Conservation (phyloP, 768 basidiomycete genomes). For the Boletus rubroflammeus region DNA sequence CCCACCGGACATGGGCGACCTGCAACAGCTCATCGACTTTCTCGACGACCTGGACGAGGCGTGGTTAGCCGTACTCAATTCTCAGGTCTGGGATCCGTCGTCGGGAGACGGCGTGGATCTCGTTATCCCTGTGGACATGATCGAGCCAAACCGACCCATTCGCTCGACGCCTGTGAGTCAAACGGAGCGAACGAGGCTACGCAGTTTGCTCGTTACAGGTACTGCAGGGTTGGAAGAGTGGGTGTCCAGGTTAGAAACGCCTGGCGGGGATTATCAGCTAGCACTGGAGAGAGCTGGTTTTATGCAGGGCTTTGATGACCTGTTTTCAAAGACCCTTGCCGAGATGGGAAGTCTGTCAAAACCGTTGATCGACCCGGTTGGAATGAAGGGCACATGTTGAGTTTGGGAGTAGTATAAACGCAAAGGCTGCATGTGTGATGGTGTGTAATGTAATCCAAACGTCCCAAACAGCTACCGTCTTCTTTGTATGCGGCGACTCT, state of each 20-base stretch:
- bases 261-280: conserved; percentile 27
- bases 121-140: conserved; percentile 37
- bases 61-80: conserved; percentile 63
- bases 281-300: conserved; percentile 51
- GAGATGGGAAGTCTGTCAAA: conserved; percentile 49
- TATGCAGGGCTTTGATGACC: conserved; percentile 58
- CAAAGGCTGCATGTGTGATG: not conserved
- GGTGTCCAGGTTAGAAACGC: conserved; percentile 39
- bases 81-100: conserved; percentile 63
- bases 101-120: conserved; percentile 40
- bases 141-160: conserved; percentile 23
- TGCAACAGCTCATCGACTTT: conserved; percentile 60
- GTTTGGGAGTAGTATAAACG: not conserved
- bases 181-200: conserved; percentile 69
- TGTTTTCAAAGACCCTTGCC: conserved; percentile 60
- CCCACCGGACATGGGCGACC: conserved; percentile 37
- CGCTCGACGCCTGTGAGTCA: conserved; percentile 54
- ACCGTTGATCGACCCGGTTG: conserved; percentile 18
- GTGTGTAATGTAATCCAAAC: conserved; percentile 1
- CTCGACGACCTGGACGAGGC: conserved; percentile 72
- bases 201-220: conserved; percentile 61
- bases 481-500: conserved; percentile 49
- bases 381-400: conserved; percentile 23
- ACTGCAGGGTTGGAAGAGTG: conserved; percentile 66
- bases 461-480: conserved; percentile 31